Conservation (phyloP, 768 basidiomycete species). For the Boletus subcaerulescens region DNA sequence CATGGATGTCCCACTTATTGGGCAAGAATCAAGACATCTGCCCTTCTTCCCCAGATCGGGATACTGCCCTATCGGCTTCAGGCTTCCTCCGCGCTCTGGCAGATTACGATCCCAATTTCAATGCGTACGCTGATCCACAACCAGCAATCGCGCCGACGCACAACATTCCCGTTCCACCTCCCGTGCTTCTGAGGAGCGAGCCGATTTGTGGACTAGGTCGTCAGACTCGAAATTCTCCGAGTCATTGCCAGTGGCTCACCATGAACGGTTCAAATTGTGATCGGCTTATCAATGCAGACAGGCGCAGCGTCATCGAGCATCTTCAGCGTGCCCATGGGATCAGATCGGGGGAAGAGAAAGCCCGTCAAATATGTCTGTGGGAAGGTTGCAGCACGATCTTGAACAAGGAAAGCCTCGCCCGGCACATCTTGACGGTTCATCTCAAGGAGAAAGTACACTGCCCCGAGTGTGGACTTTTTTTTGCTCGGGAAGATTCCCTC, state of each 20-base stretch:
- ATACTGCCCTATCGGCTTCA: background rate
- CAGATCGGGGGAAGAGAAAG: slow-evolving; percentile 17
- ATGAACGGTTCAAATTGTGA: slow-evolving; percentile 5
- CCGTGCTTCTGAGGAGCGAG: background rate
- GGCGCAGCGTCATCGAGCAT: slow-evolving; percentile 17
- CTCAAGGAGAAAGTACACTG: slow-evolving; percentile 17
- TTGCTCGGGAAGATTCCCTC: slow-evolving; percentile 31
- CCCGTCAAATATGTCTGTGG: slow-evolving; percentile 19
- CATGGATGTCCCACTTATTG: background rate
- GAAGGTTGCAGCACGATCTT: slow-evolving; percentile 10
- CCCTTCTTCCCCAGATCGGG: background rate
- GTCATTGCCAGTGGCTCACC: slow-evolving; percentile 14
- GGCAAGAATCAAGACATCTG: background rate
- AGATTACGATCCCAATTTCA: background rate
- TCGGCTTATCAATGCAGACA: background rate
- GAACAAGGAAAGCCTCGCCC: slow-evolving; percentile 30
- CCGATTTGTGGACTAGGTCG: background rate
- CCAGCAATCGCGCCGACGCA: background rate
- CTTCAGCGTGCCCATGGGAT: slow-evolving; percentile 13
- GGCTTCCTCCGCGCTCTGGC: background rate
- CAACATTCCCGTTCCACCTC: background rate
- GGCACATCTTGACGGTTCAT: slow-evolving; percentile 29
- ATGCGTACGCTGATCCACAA: background rate
- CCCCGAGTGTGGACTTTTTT: slow-evolving; percentile 9
- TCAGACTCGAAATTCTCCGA: background rate